A percentile compares a stretch with the other conserved stretches of the same genome.
Evolutionary conservation across 768 basidiomycete species (phyloP).

Genomic region (Xanthoconium stramineum): DNA sequence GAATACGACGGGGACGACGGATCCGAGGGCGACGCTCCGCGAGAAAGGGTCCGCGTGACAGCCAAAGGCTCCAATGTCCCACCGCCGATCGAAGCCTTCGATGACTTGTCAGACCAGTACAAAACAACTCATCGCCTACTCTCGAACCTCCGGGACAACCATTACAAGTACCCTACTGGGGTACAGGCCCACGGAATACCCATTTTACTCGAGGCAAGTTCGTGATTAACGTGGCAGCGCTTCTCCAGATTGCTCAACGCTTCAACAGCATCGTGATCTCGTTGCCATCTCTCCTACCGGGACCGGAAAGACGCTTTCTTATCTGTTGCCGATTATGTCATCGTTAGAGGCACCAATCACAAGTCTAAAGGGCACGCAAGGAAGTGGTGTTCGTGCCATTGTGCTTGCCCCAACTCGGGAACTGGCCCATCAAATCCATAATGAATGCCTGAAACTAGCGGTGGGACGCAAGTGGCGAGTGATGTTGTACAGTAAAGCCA

Average conservation of each 20-base stretch:
- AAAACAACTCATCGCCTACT: slow-evolving; percentile 57
- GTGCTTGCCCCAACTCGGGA: slow-evolving; percentile 92
- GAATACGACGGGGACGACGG: slow-evolving; percentile 23
- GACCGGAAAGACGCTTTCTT: slow-evolving; percentile 94
- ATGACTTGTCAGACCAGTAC: slow-evolving; percentile 56
- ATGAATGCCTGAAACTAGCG: slow-evolving; percentile 81
- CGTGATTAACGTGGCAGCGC: slow-evolving; percentile 1
- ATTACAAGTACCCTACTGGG: slow-evolving; percentile 68
- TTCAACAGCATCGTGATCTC: slow-evolving; percentile 68
- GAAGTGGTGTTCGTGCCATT: slow-evolving; percentile 69
- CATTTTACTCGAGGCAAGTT: slow-evolving; percentile 69
- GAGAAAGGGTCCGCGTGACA: slow-evolving; percentile 60
- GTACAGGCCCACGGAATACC: slow-evolving; percentile 81
- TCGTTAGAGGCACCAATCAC: slow-evolving; percentile 53
- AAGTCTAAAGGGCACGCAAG: slow-evolving; percentile 41
- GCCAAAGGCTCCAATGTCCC: slow-evolving; percentile 75
- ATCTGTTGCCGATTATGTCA: slow-evolving; percentile 79
- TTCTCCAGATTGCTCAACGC: background rate
- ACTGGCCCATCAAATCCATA: slow-evolving; percentile 92
- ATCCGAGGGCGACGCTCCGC: slow-evolving; percentile 20
- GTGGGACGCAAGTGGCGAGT: slow-evolving; percentile 82
- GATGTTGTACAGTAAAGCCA: slow-evolving; percentile 84
- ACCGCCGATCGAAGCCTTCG: slow-evolving; percentile 52
- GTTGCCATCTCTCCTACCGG: slow-evolving; percentile 97
- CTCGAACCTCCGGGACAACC: slow-evolving; percentile 58